phyloP scores from a whole-genome alignment of 345 rosid species.

The Pistacia vera region DNA sequence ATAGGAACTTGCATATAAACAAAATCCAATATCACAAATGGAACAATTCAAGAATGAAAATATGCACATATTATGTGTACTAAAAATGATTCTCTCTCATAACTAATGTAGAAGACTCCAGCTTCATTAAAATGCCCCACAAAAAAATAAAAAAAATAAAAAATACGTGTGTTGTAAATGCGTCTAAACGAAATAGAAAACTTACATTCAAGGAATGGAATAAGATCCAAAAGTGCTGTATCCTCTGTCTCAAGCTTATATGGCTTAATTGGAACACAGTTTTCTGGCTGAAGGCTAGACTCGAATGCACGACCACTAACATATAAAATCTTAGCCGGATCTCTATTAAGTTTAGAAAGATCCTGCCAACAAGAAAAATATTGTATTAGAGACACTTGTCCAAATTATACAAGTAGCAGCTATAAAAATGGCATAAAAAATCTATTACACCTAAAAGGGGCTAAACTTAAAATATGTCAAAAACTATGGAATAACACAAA shows the following conservation, averaged over 20 bases:
- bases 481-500: not conserved
- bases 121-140: not conserved
- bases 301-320: constrained; percentile 86
- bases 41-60: not conserved
- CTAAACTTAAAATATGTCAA: not conserved
- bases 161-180: not conserved
- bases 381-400: constrained; percentile 4
- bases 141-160: too few species aligned
- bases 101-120: not conserved
- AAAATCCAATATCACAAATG: not conserved
- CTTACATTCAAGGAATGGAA: constrained; percentile 98
- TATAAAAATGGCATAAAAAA: not conserved
- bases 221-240: constrained; percentile 88
- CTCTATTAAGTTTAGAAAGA: constrained; percentile 94
- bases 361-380: constrained; percentile 58
- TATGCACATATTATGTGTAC: too few species aligned
- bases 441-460: not conserved
- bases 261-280: constrained; percentile 76
- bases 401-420: not conserved
- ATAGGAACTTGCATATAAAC: not conserved
- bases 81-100: not conserved
- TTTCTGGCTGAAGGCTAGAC: constrained; percentile 88
- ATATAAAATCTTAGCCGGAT: constrained; percentile 76
- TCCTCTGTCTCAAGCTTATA: constrained; percentile 80
- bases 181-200: not conserved